Percentiles rank a stretch among this genome's conserved stretches.
Evolutionary conservation across 805 yeast genomes (phyloP).

Genomic region (Wickerhamomyces strasburgensis): DNA sequence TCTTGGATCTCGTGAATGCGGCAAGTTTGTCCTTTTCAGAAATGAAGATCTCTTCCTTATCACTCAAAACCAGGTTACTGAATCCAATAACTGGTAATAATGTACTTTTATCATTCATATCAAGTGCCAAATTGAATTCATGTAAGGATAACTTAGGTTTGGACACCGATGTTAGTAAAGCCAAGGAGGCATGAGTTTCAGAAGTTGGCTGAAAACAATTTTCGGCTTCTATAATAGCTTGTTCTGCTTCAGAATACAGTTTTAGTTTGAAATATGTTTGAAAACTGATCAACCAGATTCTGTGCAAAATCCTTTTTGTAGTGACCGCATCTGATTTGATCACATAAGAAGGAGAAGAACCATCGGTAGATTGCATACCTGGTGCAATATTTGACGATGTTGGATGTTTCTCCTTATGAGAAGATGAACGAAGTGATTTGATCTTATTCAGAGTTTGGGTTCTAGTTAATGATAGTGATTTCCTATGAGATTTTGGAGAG

Average conservation of each 20-base stretch:
- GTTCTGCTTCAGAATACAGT: conserved; percentile 55
- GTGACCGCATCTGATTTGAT: conserved; percentile 5
- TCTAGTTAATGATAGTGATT: conserved; percentile 13
- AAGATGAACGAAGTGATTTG: conserved; percentile 14
- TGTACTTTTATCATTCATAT: conserved; percentile 7
- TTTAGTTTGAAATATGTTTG: conserved; percentile 56
- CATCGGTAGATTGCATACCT: background rate
- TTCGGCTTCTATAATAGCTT: conserved; percentile 70
- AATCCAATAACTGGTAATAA: conserved; percentile 19
- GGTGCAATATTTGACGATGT: background rate
- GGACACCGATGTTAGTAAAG: conserved; percentile 31
- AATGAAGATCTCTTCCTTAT: conserved; percentile 32
- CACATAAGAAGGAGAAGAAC: background rate
- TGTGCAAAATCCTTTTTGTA: conserved; percentile 38
- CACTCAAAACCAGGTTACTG: conserved; percentile 14
- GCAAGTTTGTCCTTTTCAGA: conserved; percentile 54
- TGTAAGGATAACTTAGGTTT: conserved; percentile 44
- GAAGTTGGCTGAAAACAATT: conserved; percentile 39
- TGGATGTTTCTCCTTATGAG: conserved; percentile 3
- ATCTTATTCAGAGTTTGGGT: conserved; percentile 17
- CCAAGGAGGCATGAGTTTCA: conserved; percentile 43
- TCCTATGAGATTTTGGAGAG: conserved; percentile 6
- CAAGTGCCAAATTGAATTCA: conserved; percentile 51
- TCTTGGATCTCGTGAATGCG: conserved; percentile 40
- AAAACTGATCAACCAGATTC: conserved; percentile 73